phyloP scores from a whole-genome alignment of 805 yeast species.

The Candida pseudoglaebosa region DNA sequence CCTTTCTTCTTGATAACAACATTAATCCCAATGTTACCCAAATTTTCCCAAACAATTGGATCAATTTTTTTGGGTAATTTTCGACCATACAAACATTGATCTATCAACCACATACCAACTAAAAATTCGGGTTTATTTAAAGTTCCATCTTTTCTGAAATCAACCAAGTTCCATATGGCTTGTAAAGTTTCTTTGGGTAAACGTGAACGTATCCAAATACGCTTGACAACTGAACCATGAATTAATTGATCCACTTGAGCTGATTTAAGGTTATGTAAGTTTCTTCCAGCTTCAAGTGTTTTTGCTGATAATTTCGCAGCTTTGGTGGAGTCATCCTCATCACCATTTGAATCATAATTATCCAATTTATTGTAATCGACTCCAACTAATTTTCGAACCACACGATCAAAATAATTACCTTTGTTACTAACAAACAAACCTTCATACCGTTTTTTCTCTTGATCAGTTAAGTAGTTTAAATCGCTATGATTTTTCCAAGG shows the following conservation, averaged over 20 bases:
- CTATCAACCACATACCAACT: constrained; percentile 98
- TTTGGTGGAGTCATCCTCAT: constrained; percentile 18
- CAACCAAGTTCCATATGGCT: constrained; percentile 72
- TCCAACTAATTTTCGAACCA: constrained; percentile 28
- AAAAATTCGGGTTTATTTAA: constrained; percentile 77
- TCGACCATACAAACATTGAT: constrained; percentile 91
- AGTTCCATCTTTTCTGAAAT: constrained; percentile 63
- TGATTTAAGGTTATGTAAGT: constrained; percentile 26
- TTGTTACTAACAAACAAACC: constrained; percentile 91
- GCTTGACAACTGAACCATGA: constrained; percentile 64
- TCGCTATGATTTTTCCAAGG: constrained; percentile 90
- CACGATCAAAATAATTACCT: constrained; percentile 51
- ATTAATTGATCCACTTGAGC: constrained; percentile 33
- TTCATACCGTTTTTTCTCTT: constrained; percentile 84
- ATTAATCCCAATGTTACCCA: constrained; percentile 45
- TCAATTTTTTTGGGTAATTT: constrained; percentile 74
- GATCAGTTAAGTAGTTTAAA: constrained; percentile 45
- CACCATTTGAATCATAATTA: constrained; percentile 5
- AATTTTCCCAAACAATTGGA: constrained; percentile 77
- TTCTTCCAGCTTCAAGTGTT: constrained; percentile 19
- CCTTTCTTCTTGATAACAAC: constrained; percentile 35
- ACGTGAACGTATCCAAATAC: constrained; percentile 77
- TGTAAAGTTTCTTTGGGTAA: constrained; percentile 55
- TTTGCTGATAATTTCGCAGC: constrained; percentile 36
- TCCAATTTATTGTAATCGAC: constrained; percentile 14